Percentiles rank a stretch among this genome's conserved stretches.
phyloP scores from a whole-genome alignment of 148 eudicot genomes.

The Vaccinium vitisidaea region DNA sequence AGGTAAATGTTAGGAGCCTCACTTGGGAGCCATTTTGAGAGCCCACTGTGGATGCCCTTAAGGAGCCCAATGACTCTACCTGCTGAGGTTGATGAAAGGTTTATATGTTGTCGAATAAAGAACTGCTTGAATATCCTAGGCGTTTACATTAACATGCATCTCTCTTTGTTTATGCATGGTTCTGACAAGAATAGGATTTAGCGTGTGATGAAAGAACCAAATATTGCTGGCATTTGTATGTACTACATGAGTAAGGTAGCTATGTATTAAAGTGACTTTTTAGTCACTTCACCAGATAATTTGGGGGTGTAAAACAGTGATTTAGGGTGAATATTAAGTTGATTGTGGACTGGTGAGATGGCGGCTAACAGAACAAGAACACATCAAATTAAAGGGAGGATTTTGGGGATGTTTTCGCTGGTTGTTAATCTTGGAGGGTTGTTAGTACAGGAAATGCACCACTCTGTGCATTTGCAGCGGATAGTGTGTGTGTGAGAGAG shows the following conservation, averaged over 20 bases:
- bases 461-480: background rate
- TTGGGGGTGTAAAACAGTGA: background rate
- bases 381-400: background rate
- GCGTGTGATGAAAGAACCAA: background rate
- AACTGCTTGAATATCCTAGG: background rate
- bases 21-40: too few species aligned
- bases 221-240: background rate
- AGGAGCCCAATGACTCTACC: background rate
- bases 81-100: background rate
- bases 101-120: background rate
- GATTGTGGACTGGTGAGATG: background rate
- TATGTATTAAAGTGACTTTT: background rate
- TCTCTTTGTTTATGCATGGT: background rate
- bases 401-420: background rate
- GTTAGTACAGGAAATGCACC: background rate
- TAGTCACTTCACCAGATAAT: background rate
- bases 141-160: background rate
- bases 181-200: background rate
- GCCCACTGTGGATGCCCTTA: too few species aligned
- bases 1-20: too few species aligned
- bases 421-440: background rate
- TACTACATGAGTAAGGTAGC: background rate
- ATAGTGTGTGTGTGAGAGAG: too few species aligned
- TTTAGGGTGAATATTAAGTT: background rate
- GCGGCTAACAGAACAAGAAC: background rate